Evolutionary conservation across 306 rosid species (phyloP).

Genomic region (Cicer arietinum): DNA sequence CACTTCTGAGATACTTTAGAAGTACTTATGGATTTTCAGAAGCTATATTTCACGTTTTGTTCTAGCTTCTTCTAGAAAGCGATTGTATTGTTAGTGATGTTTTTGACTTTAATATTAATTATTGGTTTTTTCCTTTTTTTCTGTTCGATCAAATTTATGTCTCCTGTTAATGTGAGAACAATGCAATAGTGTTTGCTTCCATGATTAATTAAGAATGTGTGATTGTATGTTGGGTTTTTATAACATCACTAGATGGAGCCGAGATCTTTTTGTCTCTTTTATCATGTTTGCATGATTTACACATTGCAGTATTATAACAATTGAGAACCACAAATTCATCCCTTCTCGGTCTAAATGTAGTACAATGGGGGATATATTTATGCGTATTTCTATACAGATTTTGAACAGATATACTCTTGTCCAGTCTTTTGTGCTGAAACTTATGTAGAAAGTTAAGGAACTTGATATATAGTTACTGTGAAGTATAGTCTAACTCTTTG

Average conservation of each 20-base stretch:
- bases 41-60: neutral
- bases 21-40: too few relatives aligned
- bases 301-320: neutral
- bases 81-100: neutral
- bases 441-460: slow-evolving; percentile 4
- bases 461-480: neutral
- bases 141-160: neutral
- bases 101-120: neutral
- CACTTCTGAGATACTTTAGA: too few relatives aligned
- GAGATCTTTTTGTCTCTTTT: neutral
- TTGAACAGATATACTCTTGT: slow-evolving; percentile 1
- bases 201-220: neutral
- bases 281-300: slow-evolving; percentile 4
- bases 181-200: neutral
- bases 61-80: neutral
- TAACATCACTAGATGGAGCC: neutral
- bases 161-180: neutral
- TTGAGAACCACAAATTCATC: slow-evolving; percentile 17
- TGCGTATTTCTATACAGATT: neutral
- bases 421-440: neutral
- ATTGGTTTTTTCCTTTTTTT: neutral
- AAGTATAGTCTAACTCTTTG: neutral
- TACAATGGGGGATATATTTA: slow-evolving; percentile 8
- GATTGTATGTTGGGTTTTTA: neutral
- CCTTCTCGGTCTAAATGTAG: slow-evolving; percentile 7